These are phyloP conservation scores for Boletellus sp. DNA, from an alignment of 768 basidiomycete species.

Conservation along the genomic window DNA sequence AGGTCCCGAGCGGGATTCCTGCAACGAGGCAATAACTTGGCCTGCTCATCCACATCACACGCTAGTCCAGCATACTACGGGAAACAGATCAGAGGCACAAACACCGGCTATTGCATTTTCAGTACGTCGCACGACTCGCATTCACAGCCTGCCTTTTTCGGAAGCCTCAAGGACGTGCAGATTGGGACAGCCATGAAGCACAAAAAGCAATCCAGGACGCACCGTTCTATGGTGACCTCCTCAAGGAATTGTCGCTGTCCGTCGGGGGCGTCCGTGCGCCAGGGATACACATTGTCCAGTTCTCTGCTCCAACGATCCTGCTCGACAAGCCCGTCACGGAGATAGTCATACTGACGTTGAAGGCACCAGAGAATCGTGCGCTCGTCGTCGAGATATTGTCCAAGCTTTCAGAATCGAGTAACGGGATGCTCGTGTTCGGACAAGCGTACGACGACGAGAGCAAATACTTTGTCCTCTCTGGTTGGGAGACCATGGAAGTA, in stretches of 20 bases:
- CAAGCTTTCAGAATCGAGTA: slow-evolving; percentile 10
- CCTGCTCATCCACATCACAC: background rate
- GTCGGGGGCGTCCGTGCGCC: background rate
- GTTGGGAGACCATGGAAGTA: slow-evolving; percentile 27
- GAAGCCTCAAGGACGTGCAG: slow-evolving; percentile 4
- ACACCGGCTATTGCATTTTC: slow-evolving; percentile 5
- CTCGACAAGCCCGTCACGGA: slow-evolving; percentile 23
- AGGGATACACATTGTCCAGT: slow-evolving; percentile 21
- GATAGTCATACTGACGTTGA: slow-evolving; percentile 16
- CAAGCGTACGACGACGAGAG: slow-evolving; percentile 18
- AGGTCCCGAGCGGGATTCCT: background rate
- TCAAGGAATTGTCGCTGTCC: slow-evolving; percentile 1
- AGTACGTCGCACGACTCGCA: background rate
- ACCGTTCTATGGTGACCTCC: slow-evolving; percentile 2
- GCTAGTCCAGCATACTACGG: slow-evolving; percentile 20
- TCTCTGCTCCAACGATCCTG: slow-evolving; percentile 12
- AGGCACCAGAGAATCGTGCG: slow-evolving; percentile 20
- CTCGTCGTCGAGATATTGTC: slow-evolving; percentile 10
- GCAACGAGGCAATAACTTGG: too few relatives aligned
- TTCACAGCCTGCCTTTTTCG: background rate
- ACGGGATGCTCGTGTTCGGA: slow-evolving; percentile 18
- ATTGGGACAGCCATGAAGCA: slow-evolving; percentile 26
- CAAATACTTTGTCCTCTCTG: slow-evolving; percentile 16
- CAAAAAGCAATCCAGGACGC: slow-evolving; percentile 14
- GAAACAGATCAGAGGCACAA: slow-evolving; percentile 17